Percentiles rank a stretch among this genome's conserved stretches.
phyloP scores from a whole-genome alignment of 305 asterid species.

The Nicotiana rustica region DNA sequence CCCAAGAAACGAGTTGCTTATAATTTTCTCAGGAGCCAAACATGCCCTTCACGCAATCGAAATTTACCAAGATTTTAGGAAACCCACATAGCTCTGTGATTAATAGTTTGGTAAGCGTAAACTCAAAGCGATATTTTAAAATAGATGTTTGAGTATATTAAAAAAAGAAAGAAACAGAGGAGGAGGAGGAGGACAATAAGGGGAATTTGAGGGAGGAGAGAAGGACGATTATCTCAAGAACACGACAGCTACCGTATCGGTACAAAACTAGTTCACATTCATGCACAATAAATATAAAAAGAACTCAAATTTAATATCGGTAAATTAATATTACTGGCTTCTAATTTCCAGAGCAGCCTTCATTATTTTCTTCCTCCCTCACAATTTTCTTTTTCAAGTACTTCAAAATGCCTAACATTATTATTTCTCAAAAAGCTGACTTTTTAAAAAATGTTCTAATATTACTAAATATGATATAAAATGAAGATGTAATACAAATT shows the following conservation, averaged over 20 bases:
- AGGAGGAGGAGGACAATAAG: conserved; percentile 28
- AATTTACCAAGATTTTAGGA: conserved; percentile 30
- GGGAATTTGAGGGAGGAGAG: conserved; percentile 36
- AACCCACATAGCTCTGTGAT: not conserved
- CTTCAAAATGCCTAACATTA: not conserved
- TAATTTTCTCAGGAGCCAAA: not conserved
- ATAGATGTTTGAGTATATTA: not conserved
- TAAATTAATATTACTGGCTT: not conserved
- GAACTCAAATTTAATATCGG: not conserved
- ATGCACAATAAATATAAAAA: conserved; percentile 34
- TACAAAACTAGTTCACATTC: conserved; percentile 37
- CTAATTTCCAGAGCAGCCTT: not conserved
- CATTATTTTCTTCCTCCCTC: conserved; percentile 20
- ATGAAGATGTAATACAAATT: not conserved
- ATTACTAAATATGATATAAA: not conserved
- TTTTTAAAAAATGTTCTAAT: not conserved
- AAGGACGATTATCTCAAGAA: conserved; percentile 37
- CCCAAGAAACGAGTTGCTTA: not conserved
- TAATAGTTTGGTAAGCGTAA: not conserved
- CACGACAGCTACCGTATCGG: conserved; percentile 36
- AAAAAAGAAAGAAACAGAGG: conserved; percentile 17
- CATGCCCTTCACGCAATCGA: conserved; percentile 10
- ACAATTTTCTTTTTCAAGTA: not conserved
- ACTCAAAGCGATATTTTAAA: conserved; percentile 20
- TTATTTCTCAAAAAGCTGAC: not conserved